Conservation (phyloP, 371 early-diverging fungal species). For the Lichtheimia ramosa region DNA sequence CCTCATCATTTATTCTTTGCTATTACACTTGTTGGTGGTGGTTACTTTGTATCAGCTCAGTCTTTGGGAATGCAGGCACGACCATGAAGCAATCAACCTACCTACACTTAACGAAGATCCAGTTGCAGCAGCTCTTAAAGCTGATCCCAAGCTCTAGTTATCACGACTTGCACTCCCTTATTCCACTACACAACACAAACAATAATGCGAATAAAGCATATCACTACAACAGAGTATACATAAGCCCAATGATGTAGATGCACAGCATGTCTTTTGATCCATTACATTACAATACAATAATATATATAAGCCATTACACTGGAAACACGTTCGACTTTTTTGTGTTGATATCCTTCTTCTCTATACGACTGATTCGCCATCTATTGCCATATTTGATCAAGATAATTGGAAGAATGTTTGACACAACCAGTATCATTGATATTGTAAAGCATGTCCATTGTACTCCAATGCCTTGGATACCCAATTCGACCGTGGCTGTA, state of each 20-base stretch:
- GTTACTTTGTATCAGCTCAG: slow-evolving; percentile 68
- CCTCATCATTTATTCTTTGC: slow-evolving; percentile 68
- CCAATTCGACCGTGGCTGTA: slow-evolving; percentile 25
- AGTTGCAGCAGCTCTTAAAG: too few species aligned
- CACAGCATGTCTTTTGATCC: too few species aligned
- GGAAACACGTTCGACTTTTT: too few species aligned
- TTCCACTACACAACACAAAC: too few species aligned
- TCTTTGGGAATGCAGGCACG: slow-evolving; percentile 70
- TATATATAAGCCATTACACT: too few species aligned
- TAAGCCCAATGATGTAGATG: too few species aligned
- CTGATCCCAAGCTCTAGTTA: too few species aligned
- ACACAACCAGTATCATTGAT: slow-evolving; percentile 12
- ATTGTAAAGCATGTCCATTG: slow-evolving; percentile 32
- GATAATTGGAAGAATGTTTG: neutral
- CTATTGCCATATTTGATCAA: slow-evolving; percentile 1
- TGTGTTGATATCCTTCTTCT: neutral
- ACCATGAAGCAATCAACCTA: slow-evolving; percentile 53
- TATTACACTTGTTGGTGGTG: slow-evolving; percentile 80
- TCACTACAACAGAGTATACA: too few species aligned
- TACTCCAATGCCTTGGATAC: slow-evolving; percentile 25
- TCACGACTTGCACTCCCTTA: too few species aligned
- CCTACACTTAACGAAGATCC: slow-evolving; percentile 28
- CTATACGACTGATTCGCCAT: neutral
- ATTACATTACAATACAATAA: too few species aligned
- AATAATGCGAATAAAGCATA: too few species aligned